Conservation (phyloP, 2,329 filamentous ascomycete species). For the Colletotrichum sp. region DNA sequence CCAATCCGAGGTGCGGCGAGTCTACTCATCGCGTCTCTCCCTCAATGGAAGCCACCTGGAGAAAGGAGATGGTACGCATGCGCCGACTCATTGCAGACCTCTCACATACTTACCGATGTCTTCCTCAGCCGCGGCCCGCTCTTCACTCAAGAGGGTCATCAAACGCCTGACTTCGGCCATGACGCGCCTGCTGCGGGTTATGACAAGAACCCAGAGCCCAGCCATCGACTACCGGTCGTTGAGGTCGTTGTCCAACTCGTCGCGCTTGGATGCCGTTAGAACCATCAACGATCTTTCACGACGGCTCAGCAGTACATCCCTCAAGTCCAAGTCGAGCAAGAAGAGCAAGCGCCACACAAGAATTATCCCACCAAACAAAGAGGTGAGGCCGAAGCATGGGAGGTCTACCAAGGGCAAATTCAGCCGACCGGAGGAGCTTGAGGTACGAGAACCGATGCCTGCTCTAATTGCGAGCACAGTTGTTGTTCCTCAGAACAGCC, state of each 20-base stretch:
- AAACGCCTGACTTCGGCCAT: constrained; percentile 48
- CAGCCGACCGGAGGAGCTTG: background rate
- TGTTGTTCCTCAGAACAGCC: background rate
- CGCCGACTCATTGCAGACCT: background rate
- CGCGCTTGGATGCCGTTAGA: constrained; percentile 51
- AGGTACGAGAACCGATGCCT: background rate
- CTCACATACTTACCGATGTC: background rate
- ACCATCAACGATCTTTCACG: constrained; percentile 53
- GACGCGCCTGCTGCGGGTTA: constrained; percentile 40
- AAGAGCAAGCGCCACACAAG: background rate
- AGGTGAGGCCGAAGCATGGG: background rate
- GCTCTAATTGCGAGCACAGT: background rate
- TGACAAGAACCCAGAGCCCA: constrained; percentile 34
- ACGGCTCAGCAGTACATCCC: constrained; percentile 27
- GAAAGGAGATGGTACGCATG: constrained; percentile 52
- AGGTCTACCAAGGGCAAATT: background rate
- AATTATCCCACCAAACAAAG: background rate
- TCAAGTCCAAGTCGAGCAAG: background rate
- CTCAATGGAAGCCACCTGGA: constrained; percentile 46
- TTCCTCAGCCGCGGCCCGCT: constrained; percentile 39
- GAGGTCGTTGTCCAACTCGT: constrained; percentile 50
- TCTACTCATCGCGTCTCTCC: constrained; percentile 46
- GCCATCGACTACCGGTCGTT: constrained; percentile 52
- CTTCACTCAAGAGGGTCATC: constrained; percentile 45
- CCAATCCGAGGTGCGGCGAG: constrained; percentile 44